Evolutionary conservation across 192 early-diverging fungal species (phyloP).

Genomic region (Coemansia biformis): DNA sequence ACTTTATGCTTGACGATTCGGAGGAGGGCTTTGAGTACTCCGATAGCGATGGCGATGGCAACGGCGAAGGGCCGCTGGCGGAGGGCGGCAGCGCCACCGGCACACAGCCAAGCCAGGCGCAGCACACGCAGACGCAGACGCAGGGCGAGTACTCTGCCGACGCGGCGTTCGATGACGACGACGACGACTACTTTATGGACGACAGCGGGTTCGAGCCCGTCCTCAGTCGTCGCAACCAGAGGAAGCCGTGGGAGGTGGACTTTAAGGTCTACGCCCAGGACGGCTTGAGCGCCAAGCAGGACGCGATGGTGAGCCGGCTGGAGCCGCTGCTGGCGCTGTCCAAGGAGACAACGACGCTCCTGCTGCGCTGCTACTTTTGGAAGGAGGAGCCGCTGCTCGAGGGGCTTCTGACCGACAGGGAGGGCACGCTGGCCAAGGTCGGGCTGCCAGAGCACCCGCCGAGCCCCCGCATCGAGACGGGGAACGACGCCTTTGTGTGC

Average conservation of each 20-base stretch:
- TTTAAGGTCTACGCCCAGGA: constrained; percentile 24
- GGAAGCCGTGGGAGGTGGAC: constrained; percentile 46
- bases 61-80: constrained; percentile 6
- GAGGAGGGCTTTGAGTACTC: constrained; percentile 36
- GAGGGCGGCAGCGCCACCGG: not conserved
- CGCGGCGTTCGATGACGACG: constrained; percentile 16
- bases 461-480: constrained; percentile 13
- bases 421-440: constrained; percentile 28
- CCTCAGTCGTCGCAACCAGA: constrained; percentile 1
- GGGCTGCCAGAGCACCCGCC: constrained; percentile 17
- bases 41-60: constrained; percentile 22
- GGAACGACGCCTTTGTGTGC: constrained; percentile 62
- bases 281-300: constrained; percentile 30
- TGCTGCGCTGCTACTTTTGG: constrained; percentile 43
- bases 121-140: constrained; percentile 8
- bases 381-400: constrained; percentile 47
- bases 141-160: constrained; percentile 22
- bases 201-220: constrained; percentile 34
- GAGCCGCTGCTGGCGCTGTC: constrained; percentile 36
- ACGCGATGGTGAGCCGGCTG: constrained; percentile 21
- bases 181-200: constrained; percentile 22
- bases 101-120: constrained; percentile 7
- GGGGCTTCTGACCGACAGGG: constrained; percentile 29
- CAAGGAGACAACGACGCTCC: constrained; percentile 28
- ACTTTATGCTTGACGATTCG: constrained; percentile 38